Evolutionary conservation across 148 eudicot genomes (phyloP), one percentile per base, ranked within the genome.

Genomic region (Linanthus parryae): DNA sequence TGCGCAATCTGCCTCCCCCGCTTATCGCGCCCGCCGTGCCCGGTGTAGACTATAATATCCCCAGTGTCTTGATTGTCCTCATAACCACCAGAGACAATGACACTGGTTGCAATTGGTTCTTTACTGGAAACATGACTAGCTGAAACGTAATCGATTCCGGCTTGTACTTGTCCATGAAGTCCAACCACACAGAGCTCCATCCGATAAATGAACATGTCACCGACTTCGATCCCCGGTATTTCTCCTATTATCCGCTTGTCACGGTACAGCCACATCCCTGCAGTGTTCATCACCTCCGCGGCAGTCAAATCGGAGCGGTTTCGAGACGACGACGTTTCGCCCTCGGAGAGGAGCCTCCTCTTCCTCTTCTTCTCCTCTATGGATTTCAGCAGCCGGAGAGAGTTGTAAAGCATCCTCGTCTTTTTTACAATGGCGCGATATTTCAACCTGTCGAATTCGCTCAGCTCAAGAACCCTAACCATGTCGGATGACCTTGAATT

Each of bases 121-220:
- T 92, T 85, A 44, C 80, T 85, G 11, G 88, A 71, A 63, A 92
- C 83, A 68, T 78, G 77, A 14, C 67, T 81, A 2, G 80, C 62
- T 2, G 85, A 64, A 16, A 90, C 44, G 33, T 85, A 90, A 60
- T 90, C 97, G 56, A 90, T 90, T 9, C 97, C 92, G 5, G 92
- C 97, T 54, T 90, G 92, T 1, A 54, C 12, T 27, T 80, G 88
- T 3, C 97, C 95, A 70, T 90, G 97, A 43, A 90, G 38, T 9
- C 97, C 97, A 33, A 90, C 60, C 21, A 86, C 89, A 62, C 95
- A 85, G 34, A 90, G 22, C 33, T 90, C 97, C 84, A 78, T 81
- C 37, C 95, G 66, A 25, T 56, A 90, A 33, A 73, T 78, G 59
- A 85, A 90, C 56, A 86, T 58, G 42, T 90, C 97, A 1, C 97